Evolutionary conservation across 192 early-diverging fungal genomes (phyloP), one percentile per base, ranked within the genome.

Genomic region (Chytriomyces sp.): DNA sequence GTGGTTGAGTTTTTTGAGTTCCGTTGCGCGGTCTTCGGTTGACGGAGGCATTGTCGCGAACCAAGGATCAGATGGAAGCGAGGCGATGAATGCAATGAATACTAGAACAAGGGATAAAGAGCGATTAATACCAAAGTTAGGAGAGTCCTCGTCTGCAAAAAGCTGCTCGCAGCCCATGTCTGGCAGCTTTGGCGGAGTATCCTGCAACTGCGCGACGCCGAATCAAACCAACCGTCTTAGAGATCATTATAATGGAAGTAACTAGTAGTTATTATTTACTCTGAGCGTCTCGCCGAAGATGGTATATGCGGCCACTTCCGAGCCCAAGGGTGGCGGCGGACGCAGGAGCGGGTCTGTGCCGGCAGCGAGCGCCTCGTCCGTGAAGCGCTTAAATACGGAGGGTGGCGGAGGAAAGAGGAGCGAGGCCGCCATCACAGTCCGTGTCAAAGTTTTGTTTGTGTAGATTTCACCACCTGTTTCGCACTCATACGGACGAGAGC

Each of bases 1-100:
- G 36, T 74, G 70, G 55, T 77, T 77, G 19, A 77, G 64, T 12
- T 57, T 70, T 41, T 73, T 71, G 40, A 77, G 75, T 44, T 77
- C 76, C 6, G 60, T 30, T 1, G 62, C 64, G 10, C 59, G 38
- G 38, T 77, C 76, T 76, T 8, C 17, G 14, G 40, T 10, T n/a
- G 7, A 5, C 8, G 10, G 5, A 39, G 12, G 69, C 39, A 17
- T 3, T 14, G 36, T 36, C 17, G n/a, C n/a, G n/a, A n/a, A 54
- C 7, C 4, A 31, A 22, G 14, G 25, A 32, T 28, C 22, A 26
- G 3, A 28, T 60, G 19, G n/a, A 2, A 14, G 44, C 69, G 14
- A 19, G 44, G n/a, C n/a, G n/a, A n/a, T n/a, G n/a, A n/a, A n/a
- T n/a, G n/a, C n/a, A n/a, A 10, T 58, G 56, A 26, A 10, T 25